Percentiles rank a stretch among this genome's conserved stretches.
These are phyloP conservation scores for Aspergillus transmontanensis DNA, from an alignment of 2,329 filamentous ascomycete species.

Conservation along the genomic window DNA sequence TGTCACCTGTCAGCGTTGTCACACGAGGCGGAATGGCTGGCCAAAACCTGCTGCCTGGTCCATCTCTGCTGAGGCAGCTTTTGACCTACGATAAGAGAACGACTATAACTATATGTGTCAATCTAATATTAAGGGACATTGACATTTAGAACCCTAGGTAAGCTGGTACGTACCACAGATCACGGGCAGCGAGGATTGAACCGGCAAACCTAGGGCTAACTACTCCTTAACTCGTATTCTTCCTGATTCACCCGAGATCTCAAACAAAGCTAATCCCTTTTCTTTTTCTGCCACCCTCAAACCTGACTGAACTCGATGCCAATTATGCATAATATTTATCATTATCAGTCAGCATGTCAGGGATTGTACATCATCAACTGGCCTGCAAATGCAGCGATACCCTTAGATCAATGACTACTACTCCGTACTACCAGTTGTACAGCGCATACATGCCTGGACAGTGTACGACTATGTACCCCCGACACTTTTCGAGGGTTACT, in stretches of 20 bases:
- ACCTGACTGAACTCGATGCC: not conserved
- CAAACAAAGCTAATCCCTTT: not conserved
- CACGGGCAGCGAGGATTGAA: not conserved
- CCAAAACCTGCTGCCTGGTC: not conserved
- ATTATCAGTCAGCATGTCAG: not conserved
- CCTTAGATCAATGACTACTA: not conserved
- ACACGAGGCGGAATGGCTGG: not conserved
- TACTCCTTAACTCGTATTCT: not conserved
- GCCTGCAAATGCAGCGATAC: constrained; percentile 1
- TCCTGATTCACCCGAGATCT: constrained; percentile 1
- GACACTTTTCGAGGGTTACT: not conserved
- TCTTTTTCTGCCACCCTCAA: not conserved
- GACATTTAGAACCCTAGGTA: not conserved
- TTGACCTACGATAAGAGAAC: not conserved
- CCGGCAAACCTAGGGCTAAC: not conserved
- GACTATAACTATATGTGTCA: not conserved
- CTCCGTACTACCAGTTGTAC: not conserved
- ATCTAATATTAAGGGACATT: not conserved
- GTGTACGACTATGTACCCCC: not conserved
- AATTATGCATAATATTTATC: not conserved
- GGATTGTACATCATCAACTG: not conserved
- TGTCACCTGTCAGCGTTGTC: not conserved
- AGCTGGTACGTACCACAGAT: not conserved
- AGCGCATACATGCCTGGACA: not conserved
- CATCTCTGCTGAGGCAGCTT: not conserved